These are phyloP conservation scores for Kingdonia uniflora DNA, from an alignment of 164 flowering plant genomes.

Conservation along the genomic window DNA sequence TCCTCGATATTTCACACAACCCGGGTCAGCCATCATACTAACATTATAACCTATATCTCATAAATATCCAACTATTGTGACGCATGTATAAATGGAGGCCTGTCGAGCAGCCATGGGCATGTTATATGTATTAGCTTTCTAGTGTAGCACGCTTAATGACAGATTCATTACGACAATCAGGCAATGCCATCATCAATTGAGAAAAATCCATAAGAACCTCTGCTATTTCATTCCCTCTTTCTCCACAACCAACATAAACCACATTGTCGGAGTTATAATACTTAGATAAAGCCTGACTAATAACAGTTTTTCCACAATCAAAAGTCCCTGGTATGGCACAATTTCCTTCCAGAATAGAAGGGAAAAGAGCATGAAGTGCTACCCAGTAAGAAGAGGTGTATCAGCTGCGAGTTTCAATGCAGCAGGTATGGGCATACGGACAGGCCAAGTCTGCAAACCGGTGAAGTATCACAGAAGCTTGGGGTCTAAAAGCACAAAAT, in stretches of 20 bases:
- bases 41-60: slow-evolving; percentile 33
- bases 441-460: slow-evolving; percentile 99
- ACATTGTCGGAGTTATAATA: slow-evolving; percentile 97
- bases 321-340: slow-evolving; percentile 99
- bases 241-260: slow-evolving; percentile 99
- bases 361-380: slow-evolving; percentile 99
- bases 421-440: slow-evolving; percentile 96
- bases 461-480: too few relatives aligned
- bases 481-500: too few relatives aligned
- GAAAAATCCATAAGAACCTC: slow-evolving; percentile 99
- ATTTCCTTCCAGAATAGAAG: slow-evolving; percentile 98
- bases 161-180: slow-evolving; percentile 99
- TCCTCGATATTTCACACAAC: slow-evolving; percentile 98
- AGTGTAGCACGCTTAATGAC: slow-evolving; percentile 99
- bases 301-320: slow-evolving; percentile 99
- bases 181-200: slow-evolving; percentile 98
- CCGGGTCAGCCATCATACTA: slow-evolving; percentile 99
- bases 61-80: slow-evolving; percentile 61
- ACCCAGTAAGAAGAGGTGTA: slow-evolving; percentile 97
- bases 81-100: slow-evolving; percentile 99
- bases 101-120: slow-evolving; percentile 99
- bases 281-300: slow-evolving; percentile 99
- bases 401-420: slow-evolving; percentile 97
- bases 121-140: slow-evolving; percentile 97
- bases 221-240: slow-evolving; percentile 99